Evolutionary conservation across 257 asterid genomes (phyloP).

Genomic region (Solanum etuberosum): DNA sequence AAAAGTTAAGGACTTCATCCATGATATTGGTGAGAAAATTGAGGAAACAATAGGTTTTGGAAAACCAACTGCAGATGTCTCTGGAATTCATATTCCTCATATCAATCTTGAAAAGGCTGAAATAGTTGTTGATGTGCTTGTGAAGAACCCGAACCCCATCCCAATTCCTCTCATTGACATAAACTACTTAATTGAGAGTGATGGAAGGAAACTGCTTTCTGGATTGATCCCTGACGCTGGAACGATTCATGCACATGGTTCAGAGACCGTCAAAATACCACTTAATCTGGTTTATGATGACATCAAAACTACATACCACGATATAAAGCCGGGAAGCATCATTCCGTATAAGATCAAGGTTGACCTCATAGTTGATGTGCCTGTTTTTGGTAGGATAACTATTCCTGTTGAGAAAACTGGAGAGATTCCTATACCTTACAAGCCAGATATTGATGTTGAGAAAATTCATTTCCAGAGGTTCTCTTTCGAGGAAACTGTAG

Average conservation of each 20-base stretch:
- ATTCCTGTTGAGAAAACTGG: conserved; percentile 84
- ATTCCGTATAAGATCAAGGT: conserved; percentile 76
- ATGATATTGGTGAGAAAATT: conserved; percentile 86
- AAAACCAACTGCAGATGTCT: conserved; percentile 91
- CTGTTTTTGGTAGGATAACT: conserved; percentile 78
- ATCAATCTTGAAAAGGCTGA: conserved; percentile 80
- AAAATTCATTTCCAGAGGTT: conserved; percentile 58
- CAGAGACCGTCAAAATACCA: conserved; percentile 81
- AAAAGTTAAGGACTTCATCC: conserved; percentile 84
- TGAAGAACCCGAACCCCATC: conserved; percentile 78
- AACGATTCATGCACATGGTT: conserved; percentile 81
- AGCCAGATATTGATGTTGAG: conserved; percentile 75
- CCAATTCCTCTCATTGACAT: conserved; percentile 95
- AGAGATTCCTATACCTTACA: conserved; percentile 82
- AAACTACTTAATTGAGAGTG: conserved; percentile 77
- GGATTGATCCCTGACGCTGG: conserved; percentile 95
- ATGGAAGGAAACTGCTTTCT: conserved; percentile 68
- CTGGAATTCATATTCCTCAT: conserved; percentile 68
- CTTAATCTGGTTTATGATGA: conserved; percentile 64
- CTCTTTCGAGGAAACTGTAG: conserved; percentile 85
- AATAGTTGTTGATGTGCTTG: conserved; percentile 64
- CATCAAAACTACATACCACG: conserved; percentile 59
- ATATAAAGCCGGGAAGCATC: conserved; percentile 70
- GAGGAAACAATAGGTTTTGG: conserved; percentile 92
- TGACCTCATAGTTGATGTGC: conserved; percentile 88